These are phyloP conservation scores for Magnolia officinalis DNA, from an alignment of 164 flowering plant genomes.

Conservation along the genomic window DNA sequence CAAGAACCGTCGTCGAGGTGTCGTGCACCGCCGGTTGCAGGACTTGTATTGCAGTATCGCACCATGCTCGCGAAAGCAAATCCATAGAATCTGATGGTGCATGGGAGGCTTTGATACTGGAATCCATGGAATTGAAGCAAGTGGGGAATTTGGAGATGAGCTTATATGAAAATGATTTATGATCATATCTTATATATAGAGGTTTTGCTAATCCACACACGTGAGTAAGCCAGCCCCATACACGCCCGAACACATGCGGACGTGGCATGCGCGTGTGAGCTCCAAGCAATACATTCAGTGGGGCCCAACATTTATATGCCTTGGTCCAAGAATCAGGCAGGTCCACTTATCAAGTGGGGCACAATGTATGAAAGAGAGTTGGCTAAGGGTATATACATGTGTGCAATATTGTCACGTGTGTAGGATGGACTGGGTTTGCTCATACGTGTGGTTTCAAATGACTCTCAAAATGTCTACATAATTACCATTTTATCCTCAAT, in stretches of 20 bases:
- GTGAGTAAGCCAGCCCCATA: neutral
- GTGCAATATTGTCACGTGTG: too few species aligned
- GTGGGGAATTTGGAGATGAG: slow-evolving; percentile 1
- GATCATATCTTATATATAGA: neutral
- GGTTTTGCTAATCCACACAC: neutral
- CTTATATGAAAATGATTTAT: neutral
- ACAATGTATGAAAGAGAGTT: too few species aligned
- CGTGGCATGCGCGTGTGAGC: neutral
- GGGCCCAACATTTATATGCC: neutral
- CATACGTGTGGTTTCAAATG: too few species aligned
- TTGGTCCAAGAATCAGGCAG: neutral
- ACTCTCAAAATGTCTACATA: too few species aligned
- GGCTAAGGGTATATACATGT: too few species aligned
- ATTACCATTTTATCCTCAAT: too few species aligned
- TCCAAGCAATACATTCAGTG: neutral
- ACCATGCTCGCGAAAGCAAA: slow-evolving; percentile 78
- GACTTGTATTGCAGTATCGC: slow-evolving; percentile 75
- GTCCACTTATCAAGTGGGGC: too few species aligned
- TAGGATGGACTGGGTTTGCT: too few species aligned
- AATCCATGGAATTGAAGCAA: slow-evolving; percentile 36
- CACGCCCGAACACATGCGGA: neutral
- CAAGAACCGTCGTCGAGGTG: slow-evolving; percentile 37
- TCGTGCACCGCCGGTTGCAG: slow-evolving; percentile 45
- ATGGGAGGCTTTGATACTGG: slow-evolving; percentile 37
- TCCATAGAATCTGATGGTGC: slow-evolving; percentile 79